Evolutionary conservation across 805 yeast species (phyloP), one percentile per base, ranked within the genome.

Genomic region (Isabelozyma gotoi): DNA sequence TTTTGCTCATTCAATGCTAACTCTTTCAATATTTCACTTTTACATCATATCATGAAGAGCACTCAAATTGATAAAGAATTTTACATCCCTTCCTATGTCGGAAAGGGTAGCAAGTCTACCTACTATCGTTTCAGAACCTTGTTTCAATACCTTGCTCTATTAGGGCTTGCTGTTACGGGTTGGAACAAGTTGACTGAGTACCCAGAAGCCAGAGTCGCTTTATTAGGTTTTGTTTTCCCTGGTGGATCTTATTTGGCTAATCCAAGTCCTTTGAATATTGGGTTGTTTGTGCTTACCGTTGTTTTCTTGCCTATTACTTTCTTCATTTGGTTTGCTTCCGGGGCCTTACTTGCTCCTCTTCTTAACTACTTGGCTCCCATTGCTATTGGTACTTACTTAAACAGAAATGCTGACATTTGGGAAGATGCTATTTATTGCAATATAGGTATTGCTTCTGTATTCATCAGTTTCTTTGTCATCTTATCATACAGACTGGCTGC

Each of bases 241-340:
- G 45, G 45, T 12, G 45, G 38, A 17, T 19, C 38, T 31, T 42
- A 42, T 24, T 21, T 42, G 19, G 41, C 45, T 12, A 18, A n/a
- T 19, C 45, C 45, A 8, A 19, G 18, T 19, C 21, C 39, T 31
- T 31, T 38, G 39, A 42, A 38, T 24, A 32, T 21, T 14, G 19
- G 18, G 5, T 24, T 42, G 17, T 33, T 38, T n/a, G 42, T 27
- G 14, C 36, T 38, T n/a, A 33, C 42, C 16, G 15, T 42, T 20
- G 15, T 38, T 10, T 42, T 42, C 17, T 31, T 42, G 14, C 45
- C 45, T 3, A 11, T 42, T 4, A 31, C 42, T 16, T 42, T 42
- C 37, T 42, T 42, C 41, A 27, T 38, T 6, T 42, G 45, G 45
- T 42, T 42, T 38, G 45, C 35, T n/a, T 42, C 45, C 20, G 45